Evolutionary conservation across 495 filamentous ascomycete genomes (phyloP).

Genomic region (Sporormia fimetaria): DNA sequence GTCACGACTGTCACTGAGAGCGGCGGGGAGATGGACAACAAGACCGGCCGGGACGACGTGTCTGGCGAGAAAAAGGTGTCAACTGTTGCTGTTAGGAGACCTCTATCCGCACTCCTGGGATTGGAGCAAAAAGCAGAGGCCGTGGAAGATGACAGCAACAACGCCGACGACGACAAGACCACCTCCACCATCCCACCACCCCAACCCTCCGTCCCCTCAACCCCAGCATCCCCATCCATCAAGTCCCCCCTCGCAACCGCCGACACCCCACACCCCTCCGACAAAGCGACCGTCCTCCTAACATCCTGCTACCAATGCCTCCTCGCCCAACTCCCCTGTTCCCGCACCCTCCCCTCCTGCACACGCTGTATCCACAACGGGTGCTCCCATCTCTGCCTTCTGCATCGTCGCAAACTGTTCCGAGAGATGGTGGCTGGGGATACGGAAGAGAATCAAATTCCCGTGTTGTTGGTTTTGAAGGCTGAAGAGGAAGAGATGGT

Average conservation of each 20-base stretch:
- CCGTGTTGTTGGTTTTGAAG: conserved; percentile 7
- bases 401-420: conserved; percentile 11
- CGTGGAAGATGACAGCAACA: no score
- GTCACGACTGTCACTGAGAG: no score
- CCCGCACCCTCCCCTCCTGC: conserved; percentile 15
- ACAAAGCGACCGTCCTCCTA: no score
- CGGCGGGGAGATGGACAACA: no score
- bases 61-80: no score
- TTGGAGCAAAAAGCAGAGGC: no score
- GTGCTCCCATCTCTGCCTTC: conserved; percentile 11
- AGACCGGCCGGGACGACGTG: no score
- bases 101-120: no score
- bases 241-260: background rate
- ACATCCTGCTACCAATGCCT: conserved; percentile 22
- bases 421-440: conserved; percentile 7
- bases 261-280: no score
- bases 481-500: conserved; percentile 3
- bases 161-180: no score
- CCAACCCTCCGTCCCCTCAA: conserved; percentile 1
- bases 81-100: no score
- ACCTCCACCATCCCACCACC: no score
- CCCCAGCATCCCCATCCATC: background rate
- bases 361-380: conserved; percentile 20
- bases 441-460: background rate
- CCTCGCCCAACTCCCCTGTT: conserved; percentile 17